These are phyloP conservation scores for Fusarium zealandicum DNA, from an alignment of 2,329 filamentous ascomycete species.

Conservation along the genomic window DNA sequence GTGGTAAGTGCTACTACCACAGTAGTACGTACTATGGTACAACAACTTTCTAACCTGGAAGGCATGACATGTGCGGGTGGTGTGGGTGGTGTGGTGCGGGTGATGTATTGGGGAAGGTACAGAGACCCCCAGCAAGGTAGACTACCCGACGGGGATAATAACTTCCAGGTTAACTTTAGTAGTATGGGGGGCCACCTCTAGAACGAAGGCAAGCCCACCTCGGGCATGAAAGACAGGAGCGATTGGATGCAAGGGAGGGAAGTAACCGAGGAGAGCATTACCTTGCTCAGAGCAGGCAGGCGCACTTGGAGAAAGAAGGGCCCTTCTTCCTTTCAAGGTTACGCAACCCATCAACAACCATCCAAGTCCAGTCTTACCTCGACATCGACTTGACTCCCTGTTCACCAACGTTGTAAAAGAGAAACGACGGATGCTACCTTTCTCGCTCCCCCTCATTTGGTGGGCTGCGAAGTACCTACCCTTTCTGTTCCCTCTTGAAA, in stretches of 20 bases:
- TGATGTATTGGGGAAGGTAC: not conserved
- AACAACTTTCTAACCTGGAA: no score
- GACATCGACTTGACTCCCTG: not conserved
- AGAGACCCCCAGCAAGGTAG: no score
- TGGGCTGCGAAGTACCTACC: not conserved
- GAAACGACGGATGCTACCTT: not conserved
- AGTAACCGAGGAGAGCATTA: conserved; percentile 8
- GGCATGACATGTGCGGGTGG: not conserved
- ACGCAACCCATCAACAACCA: not conserved
- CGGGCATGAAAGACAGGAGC: conserved; percentile 20
- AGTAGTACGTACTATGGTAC: no score
- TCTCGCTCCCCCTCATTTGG: not conserved
- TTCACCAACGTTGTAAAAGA: not conserved
- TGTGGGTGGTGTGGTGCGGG: not conserved
- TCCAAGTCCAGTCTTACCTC: no score
- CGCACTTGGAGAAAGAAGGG: no score
- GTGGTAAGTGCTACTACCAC: not conserved
- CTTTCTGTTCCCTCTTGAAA: not conserved
- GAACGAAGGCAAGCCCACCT: not conserved
- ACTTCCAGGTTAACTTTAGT: not conserved
- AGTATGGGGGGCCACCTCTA: conserved; percentile 18
- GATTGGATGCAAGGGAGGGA: conserved; percentile 24
- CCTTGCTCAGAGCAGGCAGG: no score
- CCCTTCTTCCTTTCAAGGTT: no score
- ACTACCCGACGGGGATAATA: conserved; percentile 11